Base-by-base conservation (phyloP, 2,329 filamentous ascomycete species). In the Diaporthe velutina region DNA sequence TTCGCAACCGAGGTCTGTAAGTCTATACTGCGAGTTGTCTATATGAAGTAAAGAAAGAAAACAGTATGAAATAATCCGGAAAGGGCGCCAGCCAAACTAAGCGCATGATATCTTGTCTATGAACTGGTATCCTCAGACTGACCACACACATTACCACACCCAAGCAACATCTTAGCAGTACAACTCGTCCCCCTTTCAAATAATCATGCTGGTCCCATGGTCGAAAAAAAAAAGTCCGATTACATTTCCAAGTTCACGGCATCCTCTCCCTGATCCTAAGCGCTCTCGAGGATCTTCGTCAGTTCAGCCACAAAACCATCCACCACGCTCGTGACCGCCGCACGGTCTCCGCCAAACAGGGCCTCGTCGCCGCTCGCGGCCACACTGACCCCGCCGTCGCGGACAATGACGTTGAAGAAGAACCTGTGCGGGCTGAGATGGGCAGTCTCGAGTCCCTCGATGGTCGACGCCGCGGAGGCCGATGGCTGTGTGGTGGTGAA, bases 401-500 rank as follows among this genome's bases (percentile, higher is more conserved):
- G 71, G 17, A 77, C 73, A 25, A 76, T 42, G 25, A 77, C 73
- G 35, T 77, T 77, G 33, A 77, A 74, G 57, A 75, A 77, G 35
- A 77, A 40, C 33, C 74, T 70, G 40, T 75, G 71, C 2, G 42
- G 52, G 22, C 70, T 58, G 38, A 77, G 52, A 15, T 45, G 58
- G 40, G 57, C 71, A 12, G 42, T 55, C 19, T 76, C 64, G 28
- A 74, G 52, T n/a, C 73, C 45, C 45, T 77, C 75, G 2, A 77
- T 64, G 2, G 45, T 66, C 13, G 55, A 60, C 1, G 4, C 40
- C 17, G 45, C 25, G n/a, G n/a, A 12, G 9, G 45, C 50, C 8
- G 71, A 70, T 10, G 76, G 75, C 30, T 30, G 28, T 17, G 57
- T 73, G 7, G 17, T 73, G 12, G 76, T 77, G 25, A 77, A 77